Conservation (phyloP, 257 asterid genomes). For the Solanum sparsipilum region DNA sequence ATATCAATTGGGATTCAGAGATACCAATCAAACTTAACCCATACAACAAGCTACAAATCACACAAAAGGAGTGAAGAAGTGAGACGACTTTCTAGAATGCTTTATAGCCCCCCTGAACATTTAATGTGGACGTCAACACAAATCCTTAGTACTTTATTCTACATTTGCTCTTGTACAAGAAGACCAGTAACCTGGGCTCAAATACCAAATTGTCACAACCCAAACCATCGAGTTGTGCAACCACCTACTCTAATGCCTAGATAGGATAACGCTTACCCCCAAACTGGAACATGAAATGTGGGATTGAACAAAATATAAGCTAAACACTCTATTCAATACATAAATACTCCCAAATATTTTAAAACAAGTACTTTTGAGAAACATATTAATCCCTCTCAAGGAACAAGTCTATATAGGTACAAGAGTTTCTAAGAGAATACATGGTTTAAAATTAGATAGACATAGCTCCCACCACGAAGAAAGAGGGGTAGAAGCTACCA, state of each 20-base stretch:
- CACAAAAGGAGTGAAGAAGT: neutral
- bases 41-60: neutral
- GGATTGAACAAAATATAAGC: neutral
- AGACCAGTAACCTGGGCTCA: neutral
- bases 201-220: neutral
- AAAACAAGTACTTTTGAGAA: too few species aligned
- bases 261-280: neutral
- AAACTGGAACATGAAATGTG: neutral
- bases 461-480: too few species aligned
- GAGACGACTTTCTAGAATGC: neutral
- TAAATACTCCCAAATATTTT: too few species aligned
- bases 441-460: too few species aligned
- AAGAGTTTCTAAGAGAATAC: too few species aligned
- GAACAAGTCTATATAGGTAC: too few species aligned
- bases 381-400: too few species aligned
- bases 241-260: neutral
- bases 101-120: neutral
- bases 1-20: neutral
- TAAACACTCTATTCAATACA: too few species aligned
- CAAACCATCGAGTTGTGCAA: neutral
- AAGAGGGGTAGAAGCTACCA: too few species aligned
- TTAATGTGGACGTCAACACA: neutral
- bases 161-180: neutral
- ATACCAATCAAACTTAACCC: neutral
- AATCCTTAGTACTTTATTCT: neutral